A percentile compares a stretch with the other conserved stretches of the same genome.
phyloP scores from a whole-genome alignment of 2,329 filamentous ascomycete species.

The Diaporthe citriasiana region DNA sequence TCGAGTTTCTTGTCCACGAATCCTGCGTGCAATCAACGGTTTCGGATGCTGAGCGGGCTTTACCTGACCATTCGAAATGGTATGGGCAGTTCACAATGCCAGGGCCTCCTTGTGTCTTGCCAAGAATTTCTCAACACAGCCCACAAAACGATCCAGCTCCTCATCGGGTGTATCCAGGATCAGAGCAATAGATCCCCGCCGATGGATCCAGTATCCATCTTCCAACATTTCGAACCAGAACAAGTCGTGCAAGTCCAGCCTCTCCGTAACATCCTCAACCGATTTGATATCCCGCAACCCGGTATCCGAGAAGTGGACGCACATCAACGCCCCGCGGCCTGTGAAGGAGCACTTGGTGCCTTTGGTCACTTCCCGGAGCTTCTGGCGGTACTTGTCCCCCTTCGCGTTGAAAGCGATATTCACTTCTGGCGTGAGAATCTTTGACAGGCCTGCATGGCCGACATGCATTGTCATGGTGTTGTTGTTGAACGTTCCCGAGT shows the following conservation, averaged over 20 bases:
- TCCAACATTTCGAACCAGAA: constrained; percentile 47
- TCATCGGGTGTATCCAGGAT: constrained; percentile 46
- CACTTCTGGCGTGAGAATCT: constrained; percentile 53
- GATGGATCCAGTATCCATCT: constrained; percentile 47
- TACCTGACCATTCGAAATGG: background rate
- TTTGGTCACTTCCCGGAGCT: constrained; percentile 50
- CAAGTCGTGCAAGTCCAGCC: constrained; percentile 46
- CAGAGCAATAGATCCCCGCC: constrained; percentile 46
- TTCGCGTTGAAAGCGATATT: constrained; percentile 50
- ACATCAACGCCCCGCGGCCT: constrained; percentile 55
- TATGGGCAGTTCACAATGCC: background rate
- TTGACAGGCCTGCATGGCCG: constrained; percentile 58
- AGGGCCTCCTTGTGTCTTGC: background rate
- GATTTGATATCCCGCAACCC: constrained; percentile 17
- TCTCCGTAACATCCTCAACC: constrained; percentile 38
- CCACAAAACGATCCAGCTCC: constrained; percentile 45
- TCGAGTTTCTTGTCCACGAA: background rate
- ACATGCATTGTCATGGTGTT: constrained; percentile 73
- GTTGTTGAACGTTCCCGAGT: constrained; percentile 79
- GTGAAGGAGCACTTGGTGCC: constrained; percentile 56
- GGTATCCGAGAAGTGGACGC: constrained; percentile 52
- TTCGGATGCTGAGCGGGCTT: background rate
- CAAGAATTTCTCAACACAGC: constrained; percentile 38
- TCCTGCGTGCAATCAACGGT: background rate
- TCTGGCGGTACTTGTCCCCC: constrained; percentile 50